Conservation (phyloP, 2,329 filamentous ascomycete genomes). For the Xylaria sp. region DNA sequence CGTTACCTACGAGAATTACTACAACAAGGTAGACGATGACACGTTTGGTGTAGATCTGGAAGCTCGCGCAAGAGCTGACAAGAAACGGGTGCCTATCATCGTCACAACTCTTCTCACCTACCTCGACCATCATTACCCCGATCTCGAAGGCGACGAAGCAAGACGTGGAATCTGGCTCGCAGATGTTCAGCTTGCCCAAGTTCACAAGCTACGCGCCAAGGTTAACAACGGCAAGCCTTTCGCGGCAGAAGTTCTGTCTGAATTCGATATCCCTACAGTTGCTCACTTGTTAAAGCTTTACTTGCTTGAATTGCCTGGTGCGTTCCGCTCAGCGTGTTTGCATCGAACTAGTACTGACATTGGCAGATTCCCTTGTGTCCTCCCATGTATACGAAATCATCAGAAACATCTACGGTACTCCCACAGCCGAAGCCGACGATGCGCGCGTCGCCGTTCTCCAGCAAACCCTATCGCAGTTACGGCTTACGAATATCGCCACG, state of each 20-base stretch:
- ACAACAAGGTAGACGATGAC: constrained; percentile 95
- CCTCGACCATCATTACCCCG: constrained; percentile 92
- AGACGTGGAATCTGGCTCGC: constrained; percentile 89
- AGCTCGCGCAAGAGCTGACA: constrained; percentile 83
- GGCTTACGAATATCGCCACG: constrained; percentile 96
- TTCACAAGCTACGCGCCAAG: constrained; percentile 73
- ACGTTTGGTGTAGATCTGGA: constrained; percentile 98
- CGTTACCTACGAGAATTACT: constrained; percentile 96
- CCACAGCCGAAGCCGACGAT: constrained; percentile 69
- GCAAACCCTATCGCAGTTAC: constrained; percentile 89
- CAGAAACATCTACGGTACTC: constrained; percentile 89
- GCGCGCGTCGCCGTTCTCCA: constrained; percentile 86
- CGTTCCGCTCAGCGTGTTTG: constrained; percentile 32
- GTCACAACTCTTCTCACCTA: constrained; percentile 92
- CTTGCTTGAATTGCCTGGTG: constrained; percentile 87
- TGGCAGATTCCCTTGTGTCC: constrained; percentile 87
- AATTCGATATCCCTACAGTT: constrained; percentile 91
- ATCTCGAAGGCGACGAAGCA: constrained; percentile 92
- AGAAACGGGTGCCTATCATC: constrained; percentile 89
- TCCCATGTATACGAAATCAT: constrained; percentile 98
- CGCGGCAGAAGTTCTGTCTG: constrained; percentile 68
- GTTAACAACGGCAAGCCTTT: constrained; percentile 85
- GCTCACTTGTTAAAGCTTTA: constrained; percentile 92
- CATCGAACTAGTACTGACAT: constrained; percentile 25
- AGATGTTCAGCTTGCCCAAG: constrained; percentile 79